phyloP scores from a whole-genome alignment of 2,329 filamentous ascomycete species.

The Sordariomycetes sp. region DNA sequence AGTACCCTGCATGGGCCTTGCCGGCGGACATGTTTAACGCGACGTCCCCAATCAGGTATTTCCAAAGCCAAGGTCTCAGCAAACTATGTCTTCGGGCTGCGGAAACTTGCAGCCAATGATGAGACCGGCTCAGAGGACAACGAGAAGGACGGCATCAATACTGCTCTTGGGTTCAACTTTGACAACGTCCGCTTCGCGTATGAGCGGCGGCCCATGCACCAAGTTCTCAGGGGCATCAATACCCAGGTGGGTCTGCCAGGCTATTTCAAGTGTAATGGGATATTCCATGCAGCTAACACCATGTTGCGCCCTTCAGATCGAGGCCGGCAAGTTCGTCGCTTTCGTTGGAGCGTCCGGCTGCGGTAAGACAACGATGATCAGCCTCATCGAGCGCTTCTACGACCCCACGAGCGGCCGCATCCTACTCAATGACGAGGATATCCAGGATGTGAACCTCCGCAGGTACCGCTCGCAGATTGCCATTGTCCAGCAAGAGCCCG shows the following conservation, averaged over 20 bases:
- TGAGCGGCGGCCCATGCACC: constrained; percentile 25
- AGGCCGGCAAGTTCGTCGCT: constrained; percentile 37
- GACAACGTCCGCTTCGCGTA: constrained; percentile 47
- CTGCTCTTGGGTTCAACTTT: constrained; percentile 31
- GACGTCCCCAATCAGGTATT: constrained; percentile 17
- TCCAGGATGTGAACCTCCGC: constrained; percentile 16
- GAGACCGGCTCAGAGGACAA: constrained; percentile 12
- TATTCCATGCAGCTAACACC: background rate
- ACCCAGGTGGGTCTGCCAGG: constrained; percentile 13
- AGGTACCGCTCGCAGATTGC: constrained; percentile 20
- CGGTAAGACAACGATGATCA: constrained; percentile 50
- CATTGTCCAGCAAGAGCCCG: constrained; percentile 23
- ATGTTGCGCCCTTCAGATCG: constrained; percentile 15
- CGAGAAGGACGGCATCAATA: constrained; percentile 5
- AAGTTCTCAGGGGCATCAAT: constrained; percentile 26
- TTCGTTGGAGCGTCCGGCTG: constrained; percentile 48
- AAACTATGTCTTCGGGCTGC: constrained; percentile 36
- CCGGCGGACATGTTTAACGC: background rate
- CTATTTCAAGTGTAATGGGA: no score
- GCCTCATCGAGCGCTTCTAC: constrained; percentile 34
- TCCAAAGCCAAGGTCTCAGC: constrained; percentile 35
- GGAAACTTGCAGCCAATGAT: constrained; percentile 19
- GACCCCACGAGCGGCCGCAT: constrained; percentile 21
- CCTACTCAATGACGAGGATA: constrained; percentile 16
- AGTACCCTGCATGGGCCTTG: background rate